These are phyloP conservation scores for Fraxinus floribunda DNA, from an alignment of 305 asterid species.

Conservation along the genomic window DNA sequence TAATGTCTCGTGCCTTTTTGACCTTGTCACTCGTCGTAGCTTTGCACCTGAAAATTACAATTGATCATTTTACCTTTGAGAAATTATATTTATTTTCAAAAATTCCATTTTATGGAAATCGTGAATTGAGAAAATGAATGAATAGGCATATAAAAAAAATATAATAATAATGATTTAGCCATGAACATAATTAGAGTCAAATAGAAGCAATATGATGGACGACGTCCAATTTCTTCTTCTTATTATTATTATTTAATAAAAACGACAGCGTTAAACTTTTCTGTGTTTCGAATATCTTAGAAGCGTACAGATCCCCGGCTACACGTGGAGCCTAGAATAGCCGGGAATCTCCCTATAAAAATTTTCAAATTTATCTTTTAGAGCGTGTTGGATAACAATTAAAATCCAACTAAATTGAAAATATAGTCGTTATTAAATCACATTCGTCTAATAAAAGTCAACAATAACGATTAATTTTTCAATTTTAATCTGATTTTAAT, in stretches of 20 bases:
- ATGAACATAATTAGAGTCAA: not conserved
- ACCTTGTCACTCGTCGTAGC: slow-evolving; percentile 37
- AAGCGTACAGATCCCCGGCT: slow-evolving; percentile 10
- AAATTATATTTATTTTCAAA: not conserved
- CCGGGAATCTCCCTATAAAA: not conserved
- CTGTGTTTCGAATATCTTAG: not conserved
- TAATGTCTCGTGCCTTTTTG: slow-evolving; percentile 53
- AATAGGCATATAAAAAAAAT: not conserved
- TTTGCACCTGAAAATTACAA: slow-evolving; percentile 25
- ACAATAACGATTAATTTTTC: too few relatives aligned
- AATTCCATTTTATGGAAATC: too few relatives aligned
- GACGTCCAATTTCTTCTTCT: not conserved
- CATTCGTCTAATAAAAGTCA: too few relatives aligned
- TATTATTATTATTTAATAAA: not conserved
- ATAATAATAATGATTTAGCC: not conserved
- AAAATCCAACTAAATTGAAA: too few relatives aligned
- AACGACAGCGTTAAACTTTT: slow-evolving; percentile 20
- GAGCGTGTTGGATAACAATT: too few relatives aligned
- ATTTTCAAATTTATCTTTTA: not conserved
- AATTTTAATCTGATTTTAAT: too few relatives aligned
- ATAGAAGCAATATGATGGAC: not conserved
- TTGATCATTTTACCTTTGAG: not conserved
- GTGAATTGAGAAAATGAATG: too few relatives aligned
- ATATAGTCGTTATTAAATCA: too few relatives aligned
- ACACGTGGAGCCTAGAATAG: not conserved